phyloP scores from a whole-genome alignment of 257 asterid species.

The Capsicum baccatum region DNA sequence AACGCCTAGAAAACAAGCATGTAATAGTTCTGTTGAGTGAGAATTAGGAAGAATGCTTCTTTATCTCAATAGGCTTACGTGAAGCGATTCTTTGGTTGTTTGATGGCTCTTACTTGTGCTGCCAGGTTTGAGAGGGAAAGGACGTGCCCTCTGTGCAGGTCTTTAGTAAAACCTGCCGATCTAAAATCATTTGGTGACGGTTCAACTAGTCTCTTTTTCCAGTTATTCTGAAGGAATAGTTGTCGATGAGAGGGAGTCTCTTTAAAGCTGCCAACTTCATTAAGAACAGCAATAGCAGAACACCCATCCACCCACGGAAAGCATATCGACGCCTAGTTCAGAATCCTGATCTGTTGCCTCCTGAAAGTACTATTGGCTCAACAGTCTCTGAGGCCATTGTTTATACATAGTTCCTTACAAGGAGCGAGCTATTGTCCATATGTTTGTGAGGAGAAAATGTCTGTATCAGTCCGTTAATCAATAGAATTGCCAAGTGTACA shows the following conservation, averaged over 20 bases:
- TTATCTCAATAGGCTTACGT: not conserved
- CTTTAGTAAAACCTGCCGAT: conserved; percentile 74
- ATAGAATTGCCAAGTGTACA: conserved; percentile 17
- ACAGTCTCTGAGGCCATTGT: conserved; percentile 20
- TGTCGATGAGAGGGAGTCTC: conserved; percentile 35
- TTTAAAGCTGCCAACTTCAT: conserved; percentile 36
- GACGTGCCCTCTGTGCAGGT: conserved; percentile 83
- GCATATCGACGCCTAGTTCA: not conserved
- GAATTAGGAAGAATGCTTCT: conserved; percentile 6
- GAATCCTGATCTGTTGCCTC: not conserved
- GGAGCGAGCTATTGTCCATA: conserved; percentile 16
- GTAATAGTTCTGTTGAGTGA: not conserved
- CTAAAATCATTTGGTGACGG: conserved; percentile 78
- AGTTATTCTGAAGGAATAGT: conserved; percentile 53
- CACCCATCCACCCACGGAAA: not conserved
- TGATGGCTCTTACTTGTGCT: conserved; percentile 29
- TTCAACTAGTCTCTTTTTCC: conserved; percentile 76
- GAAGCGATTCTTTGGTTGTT: not conserved
- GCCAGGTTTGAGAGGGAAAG: conserved; percentile 92
- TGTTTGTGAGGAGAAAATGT: not conserved
- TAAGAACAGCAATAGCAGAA: conserved; percentile 36
- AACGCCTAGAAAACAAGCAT: not conserved
- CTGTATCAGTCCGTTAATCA: conserved; percentile 10
- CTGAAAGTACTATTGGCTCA: not conserved
- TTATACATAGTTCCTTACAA: not conserved